Conservation (phyloP, 1,139 yeast species). For the Blastobotrys elegans region DNA sequence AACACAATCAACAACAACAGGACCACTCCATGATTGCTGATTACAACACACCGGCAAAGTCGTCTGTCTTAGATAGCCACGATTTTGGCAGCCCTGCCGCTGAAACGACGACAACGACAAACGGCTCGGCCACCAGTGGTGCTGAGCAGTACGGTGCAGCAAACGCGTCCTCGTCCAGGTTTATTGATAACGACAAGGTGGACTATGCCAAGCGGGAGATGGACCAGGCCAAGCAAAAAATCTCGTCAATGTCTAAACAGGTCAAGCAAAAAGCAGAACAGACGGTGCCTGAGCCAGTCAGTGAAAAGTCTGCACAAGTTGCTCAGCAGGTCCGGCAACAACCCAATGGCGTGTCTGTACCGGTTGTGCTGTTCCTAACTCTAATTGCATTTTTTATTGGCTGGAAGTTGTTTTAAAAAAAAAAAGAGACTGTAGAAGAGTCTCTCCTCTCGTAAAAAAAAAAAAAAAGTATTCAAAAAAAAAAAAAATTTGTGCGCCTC, state of each 20-base stretch:
- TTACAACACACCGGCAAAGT: constrained; percentile 11
- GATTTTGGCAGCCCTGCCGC: background rate
- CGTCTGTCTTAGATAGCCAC: constrained; percentile 19
- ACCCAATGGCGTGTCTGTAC: constrained; percentile 46
- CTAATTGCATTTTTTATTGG: constrained; percentile 56
- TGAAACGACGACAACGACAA: constrained; percentile 19
- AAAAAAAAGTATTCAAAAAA: no score
- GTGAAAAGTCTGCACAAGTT: constrained; percentile 13
- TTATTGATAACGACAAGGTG: background rate
- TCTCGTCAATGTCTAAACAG: constrained; percentile 21
- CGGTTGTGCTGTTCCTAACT: constrained; percentile 47
- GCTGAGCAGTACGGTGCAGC: background rate
- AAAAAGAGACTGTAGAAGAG: background rate
- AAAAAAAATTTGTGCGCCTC: no score
- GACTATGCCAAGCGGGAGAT: constrained; percentile 11
- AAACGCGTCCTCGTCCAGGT: constrained; percentile 2
- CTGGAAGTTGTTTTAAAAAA: constrained; percentile 48
- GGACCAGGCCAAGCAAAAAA: constrained; percentile 23
- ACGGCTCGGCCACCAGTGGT: constrained; percentile 16
- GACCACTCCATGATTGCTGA: background rate
- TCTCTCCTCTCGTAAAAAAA: no score
- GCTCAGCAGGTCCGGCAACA: constrained; percentile 9
- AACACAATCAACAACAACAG: background rate
- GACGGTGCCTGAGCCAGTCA: constrained; percentile 1
- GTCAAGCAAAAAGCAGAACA: constrained; percentile 14